Conservation (phyloP, 148 eudicot genomes). For the Chenopodium suecicum region DNA sequence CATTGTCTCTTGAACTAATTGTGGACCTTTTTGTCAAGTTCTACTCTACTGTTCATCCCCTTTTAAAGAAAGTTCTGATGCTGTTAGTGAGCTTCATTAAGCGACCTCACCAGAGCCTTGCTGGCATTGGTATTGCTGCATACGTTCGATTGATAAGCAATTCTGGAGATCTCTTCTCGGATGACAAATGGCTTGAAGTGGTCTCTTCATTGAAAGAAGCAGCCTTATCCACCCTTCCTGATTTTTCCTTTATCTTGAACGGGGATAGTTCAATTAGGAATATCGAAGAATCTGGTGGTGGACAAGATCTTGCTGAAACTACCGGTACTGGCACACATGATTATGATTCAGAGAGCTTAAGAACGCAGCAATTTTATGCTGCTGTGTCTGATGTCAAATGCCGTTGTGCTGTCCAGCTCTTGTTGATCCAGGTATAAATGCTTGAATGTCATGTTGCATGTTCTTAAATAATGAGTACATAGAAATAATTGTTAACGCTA, state of each 20-base stretch:
- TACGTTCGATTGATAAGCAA: conserved; percentile 93
- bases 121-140: conserved; percentile 98
- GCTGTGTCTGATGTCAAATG: conserved; percentile 80
- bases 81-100: conserved; percentile 86
- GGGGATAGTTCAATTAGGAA: conserved; percentile 39
- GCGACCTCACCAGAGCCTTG: conserved; percentile 97
- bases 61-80: conserved; percentile 74
- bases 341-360: conserved; percentile 49
- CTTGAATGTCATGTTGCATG: not conserved
- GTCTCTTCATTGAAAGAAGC: conserved; percentile 84
- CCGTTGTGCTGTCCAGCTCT: conserved; percentile 86
- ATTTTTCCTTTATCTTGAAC: conserved; percentile 60
- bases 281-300: conserved; percentile 46
- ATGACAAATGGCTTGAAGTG: conserved; percentile 94
- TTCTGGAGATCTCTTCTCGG: conserved; percentile 87
- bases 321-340: conserved; percentile 38
- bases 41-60: conserved; percentile 82
- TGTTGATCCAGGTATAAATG: conserved; percentile 77
- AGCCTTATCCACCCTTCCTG: conserved; percentile 74
- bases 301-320: conserved; percentile 45
- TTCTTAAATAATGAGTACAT: not conserved
- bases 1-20: conserved; percentile 84
- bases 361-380: conserved; percentile 50
- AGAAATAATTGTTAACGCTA: not conserved
- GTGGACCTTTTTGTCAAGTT: conserved; percentile 95